Percentiles rank a stretch among this genome's conserved stretches.
phyloP scores from a whole-genome alignment of 805 yeast genomes.

The Candida ortonii region DNA sequence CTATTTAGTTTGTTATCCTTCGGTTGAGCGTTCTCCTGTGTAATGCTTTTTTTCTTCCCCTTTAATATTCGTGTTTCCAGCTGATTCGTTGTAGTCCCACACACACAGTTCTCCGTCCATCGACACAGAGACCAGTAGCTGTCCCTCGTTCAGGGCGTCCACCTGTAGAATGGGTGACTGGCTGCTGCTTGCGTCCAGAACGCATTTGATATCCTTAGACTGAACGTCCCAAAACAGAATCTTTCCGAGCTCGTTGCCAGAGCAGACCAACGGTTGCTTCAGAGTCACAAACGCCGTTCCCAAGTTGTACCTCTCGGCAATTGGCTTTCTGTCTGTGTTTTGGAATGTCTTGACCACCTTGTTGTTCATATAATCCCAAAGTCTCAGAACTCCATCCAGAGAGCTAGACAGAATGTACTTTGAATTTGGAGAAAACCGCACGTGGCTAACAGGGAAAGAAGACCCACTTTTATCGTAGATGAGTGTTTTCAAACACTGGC shows the following conservation, averaged over 20 bases:
- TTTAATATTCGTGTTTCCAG: conserved; percentile 7
- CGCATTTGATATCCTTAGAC: conserved; percentile 44
- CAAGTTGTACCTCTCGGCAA: conserved; percentile 54
- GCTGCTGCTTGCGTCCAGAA: conserved; percentile 18
- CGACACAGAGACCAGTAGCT: conserved; percentile 32
- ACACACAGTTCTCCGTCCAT: conserved; percentile 30
- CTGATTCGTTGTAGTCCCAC: conserved; percentile 22
- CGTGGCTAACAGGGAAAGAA: conserved; percentile 74
- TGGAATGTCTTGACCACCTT: conserved; percentile 67
- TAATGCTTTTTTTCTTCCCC: conserved; percentile 16
- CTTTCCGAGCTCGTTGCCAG: conserved; percentile 59
- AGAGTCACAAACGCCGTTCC: conserved; percentile 47
- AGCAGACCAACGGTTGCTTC: conserved; percentile 42
- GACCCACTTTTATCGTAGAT: conserved; percentile 74
- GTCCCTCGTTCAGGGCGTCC: conserved; percentile 38
- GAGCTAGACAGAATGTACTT: conserved; percentile 74
- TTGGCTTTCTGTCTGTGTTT: conserved; percentile 25
- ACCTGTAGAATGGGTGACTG: conserved; percentile 39
- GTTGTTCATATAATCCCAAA: conserved; percentile 87
- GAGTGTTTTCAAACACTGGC: conserved; percentile 88
- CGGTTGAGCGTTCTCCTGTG: conserved; percentile 19
- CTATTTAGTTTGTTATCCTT: conserved; percentile 9
- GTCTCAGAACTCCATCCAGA: conserved; percentile 69
- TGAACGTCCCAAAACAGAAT: conserved; percentile 68
- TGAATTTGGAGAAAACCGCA: conserved; percentile 76